phyloP scores from a whole-genome alignment of 1,284 basidiomycete genomes.

The Pseudozyma thailandica region DNA sequence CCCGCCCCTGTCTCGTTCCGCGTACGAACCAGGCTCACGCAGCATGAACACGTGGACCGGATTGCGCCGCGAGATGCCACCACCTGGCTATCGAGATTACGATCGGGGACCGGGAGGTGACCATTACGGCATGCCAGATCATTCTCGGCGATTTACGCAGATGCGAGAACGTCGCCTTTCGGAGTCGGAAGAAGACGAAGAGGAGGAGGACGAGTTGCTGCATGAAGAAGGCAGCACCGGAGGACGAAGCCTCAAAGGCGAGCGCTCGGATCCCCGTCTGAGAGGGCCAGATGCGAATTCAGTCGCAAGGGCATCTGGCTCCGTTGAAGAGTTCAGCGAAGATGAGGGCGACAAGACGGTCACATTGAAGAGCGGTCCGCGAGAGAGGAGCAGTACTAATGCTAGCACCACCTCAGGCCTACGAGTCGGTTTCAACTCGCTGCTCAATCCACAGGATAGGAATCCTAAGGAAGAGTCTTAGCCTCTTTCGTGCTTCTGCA shows the following conservation, averaged over 20 bases:
- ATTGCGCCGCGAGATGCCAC: conserved; percentile 38
- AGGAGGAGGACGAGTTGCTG: conserved; percentile 40
- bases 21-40: conserved; percentile 52
- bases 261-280: conserved; percentile 6
- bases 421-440: conserved; percentile 34
- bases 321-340: conserved; percentile 17
- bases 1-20: conserved; percentile 48
- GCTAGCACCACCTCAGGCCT: conserved; percentile 32
- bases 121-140: conserved; percentile 14
- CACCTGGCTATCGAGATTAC: conserved; percentile 38
- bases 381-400: conserved; percentile 29
- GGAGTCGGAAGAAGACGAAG: conserved; percentile 39
- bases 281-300: conserved; percentile 7
- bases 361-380: conserved; percentile 25
- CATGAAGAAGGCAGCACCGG: conserved; percentile 18
- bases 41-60: conserved; percentile 49
- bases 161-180: conserved; percentile 37
- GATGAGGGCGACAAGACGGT: conserved; percentile 42
- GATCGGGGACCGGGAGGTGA: conserved; percentile 20
- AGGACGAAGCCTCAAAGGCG: background rate
- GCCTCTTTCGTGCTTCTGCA: no score
- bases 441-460: conserved; percentile 34
- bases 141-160: conserved; percentile 40
- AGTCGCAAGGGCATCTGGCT: conserved; percentile 5
- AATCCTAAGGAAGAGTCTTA: conserved; percentile 27